Conservation (phyloP, 2,329 filamentous ascomycete genomes). For the Alternaria gaisen region DNA sequence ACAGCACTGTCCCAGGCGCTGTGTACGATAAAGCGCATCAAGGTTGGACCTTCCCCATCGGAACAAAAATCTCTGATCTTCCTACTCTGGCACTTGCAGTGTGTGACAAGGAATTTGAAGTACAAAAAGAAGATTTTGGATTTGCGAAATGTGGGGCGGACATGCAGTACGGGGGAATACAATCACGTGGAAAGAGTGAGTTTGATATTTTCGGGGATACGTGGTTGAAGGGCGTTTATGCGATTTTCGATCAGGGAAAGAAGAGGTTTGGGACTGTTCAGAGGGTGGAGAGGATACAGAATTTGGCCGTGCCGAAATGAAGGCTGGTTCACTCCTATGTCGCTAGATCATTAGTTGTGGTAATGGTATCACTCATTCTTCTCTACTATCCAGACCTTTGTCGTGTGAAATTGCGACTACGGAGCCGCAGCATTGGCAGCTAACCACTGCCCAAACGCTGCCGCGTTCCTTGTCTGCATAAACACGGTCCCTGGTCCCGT, state of each 20-base stretch:
- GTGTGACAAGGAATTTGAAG: constrained; percentile 65
- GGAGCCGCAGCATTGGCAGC: constrained; percentile 24
- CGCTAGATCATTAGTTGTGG: neutral
- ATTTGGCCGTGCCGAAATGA: constrained; percentile 23
- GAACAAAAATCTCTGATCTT: constrained; percentile 61
- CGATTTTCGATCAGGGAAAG: constrained; percentile 70
- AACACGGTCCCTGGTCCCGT: constrained; percentile 88
- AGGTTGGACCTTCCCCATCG: constrained; percentile 70
- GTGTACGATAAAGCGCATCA: constrained; percentile 62
- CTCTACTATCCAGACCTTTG: neutral
- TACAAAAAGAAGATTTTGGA: constrained; percentile 65
- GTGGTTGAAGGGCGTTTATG: constrained; percentile 72
- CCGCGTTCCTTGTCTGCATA: constrained; percentile 88
- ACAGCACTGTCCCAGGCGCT: constrained; percentile 69
- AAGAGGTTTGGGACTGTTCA: constrained; percentile 68
- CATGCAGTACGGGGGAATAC: constrained; percentile 71
- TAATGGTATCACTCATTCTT: neutral
- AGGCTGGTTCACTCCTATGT: neutral
- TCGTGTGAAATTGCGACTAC: neutral
- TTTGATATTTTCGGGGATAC: constrained; percentile 73
- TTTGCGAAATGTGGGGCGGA: constrained; percentile 66
- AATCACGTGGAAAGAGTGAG: constrained; percentile 55
- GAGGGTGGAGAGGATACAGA: constrained; percentile 49
- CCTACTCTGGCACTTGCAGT: constrained; percentile 71
- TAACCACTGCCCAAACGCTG: constrained; percentile 66